Base-by-base conservation (phyloP, 2,329 filamentous ascomycete genomes). In the Orbilia ellipsospora region DNA sequence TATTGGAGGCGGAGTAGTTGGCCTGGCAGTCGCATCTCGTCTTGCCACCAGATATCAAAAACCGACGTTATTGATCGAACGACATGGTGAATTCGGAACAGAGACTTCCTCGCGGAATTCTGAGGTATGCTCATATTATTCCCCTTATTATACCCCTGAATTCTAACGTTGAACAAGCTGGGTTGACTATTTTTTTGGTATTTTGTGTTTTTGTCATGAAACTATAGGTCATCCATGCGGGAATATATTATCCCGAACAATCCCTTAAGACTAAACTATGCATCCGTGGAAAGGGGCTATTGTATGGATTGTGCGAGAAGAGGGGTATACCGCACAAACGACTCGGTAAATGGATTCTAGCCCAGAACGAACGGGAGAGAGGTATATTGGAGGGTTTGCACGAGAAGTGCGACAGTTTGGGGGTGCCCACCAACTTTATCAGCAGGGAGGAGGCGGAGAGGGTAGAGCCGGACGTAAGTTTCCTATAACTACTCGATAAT, bases 331-430 rank as follows among this genome's bases (percentile, higher is more conserved):
- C 88, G 0, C 87, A 95, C 83, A 86, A 86, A 64, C 90, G 90
- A 81, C 91, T 89, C 23, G 93, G 93, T 73, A 98, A 97, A 84
- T 97, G 94, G 94, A 91, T 98, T 80, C 92, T 98, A 0, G 94
- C 94, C 0, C 95, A 98, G 84, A 90, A 89, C 62, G 85, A 86
- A 0, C 84, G 83, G 55, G 92, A 98, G 84, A 86, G 88, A 81
- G 86, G 84, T n/a, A 88, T 88, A 52, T 87, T 87, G 1, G 83
- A 89, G 78, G 81, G 80, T 18, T 82, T 90, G 18, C 83, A 87
- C 77, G 80, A 80, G 8, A 83, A 86, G 59, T 87, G 79, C 42
- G 78, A 76, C 69, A 79, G 67, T 26, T 84, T 83, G 51, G 85
- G 84, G 16, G 90, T 96, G 0, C 92, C 93, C 0, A 90, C 90